Evolutionary conservation across 495 filamentous ascomycete genomes (phyloP).

Genomic region (Xylaria acuta): DNA sequence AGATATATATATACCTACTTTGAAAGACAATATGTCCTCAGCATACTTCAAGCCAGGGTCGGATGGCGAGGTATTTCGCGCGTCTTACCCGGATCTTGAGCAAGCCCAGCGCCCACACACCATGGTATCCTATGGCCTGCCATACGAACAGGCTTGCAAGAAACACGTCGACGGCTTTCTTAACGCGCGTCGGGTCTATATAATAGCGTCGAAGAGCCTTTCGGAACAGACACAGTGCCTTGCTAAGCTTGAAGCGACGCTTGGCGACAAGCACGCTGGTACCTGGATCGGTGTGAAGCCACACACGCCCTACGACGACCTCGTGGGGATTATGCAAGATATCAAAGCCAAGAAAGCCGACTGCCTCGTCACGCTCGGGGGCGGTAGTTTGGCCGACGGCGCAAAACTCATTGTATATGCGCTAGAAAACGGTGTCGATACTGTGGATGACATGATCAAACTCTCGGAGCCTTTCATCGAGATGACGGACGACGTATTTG

Average conservation of each 20-base stretch:
- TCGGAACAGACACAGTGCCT: conserved; percentile 58
- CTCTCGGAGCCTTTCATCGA: conserved; percentile 45
- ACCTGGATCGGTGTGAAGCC: conserved; percentile 62
- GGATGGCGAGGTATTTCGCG: neutral
- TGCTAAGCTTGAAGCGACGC: conserved; percentile 48
- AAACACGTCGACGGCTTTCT: conserved; percentile 60
- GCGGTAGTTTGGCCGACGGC: conserved; percentile 65
- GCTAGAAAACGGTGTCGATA: conserved; percentile 53
- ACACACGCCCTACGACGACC: conserved; percentile 66
- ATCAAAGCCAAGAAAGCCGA: conserved; percentile 56
- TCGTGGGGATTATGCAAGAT: conserved; percentile 61
- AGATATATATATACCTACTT: neutral
- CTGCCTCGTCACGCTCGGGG: conserved; percentile 66
- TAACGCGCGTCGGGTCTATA: conserved; percentile 59
- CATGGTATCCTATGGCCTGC: conserved; percentile 57
- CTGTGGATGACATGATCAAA: conserved; percentile 49
- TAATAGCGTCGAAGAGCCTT: conserved; percentile 66
- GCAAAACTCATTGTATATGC: conserved; percentile 63
- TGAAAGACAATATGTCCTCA: neutral
- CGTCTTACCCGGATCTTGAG: conserved; percentile 4
- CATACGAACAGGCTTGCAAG: conserved; percentile 56
- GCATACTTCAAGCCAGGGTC: conserved; percentile 3
- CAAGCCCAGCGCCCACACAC: neutral
- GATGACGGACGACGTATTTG: neutral
- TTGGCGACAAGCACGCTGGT: conserved; percentile 59